Evolutionary conservation across 2,329 filamentous ascomycete genomes (phyloP).

Genomic region (Xylogone sp.): DNA sequence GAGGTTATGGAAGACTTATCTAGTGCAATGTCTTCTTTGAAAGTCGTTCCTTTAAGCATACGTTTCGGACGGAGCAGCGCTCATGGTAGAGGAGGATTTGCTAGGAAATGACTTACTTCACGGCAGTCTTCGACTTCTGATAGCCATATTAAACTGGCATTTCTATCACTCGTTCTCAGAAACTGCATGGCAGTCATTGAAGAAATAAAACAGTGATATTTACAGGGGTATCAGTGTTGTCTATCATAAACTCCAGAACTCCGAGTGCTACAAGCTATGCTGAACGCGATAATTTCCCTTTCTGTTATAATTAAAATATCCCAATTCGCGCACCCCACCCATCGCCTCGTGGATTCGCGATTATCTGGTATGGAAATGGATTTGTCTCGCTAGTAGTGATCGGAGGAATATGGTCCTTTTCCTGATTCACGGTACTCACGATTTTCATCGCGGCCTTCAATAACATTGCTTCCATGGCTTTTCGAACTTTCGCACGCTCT

Average conservation of each 20-base stretch:
- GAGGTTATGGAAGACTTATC: slow-evolving; percentile 56
- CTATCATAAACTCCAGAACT: background rate
- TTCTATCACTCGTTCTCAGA: background rate
- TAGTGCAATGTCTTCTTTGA: slow-evolving; percentile 66
- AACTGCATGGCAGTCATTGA: background rate
- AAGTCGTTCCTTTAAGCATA: slow-evolving; percentile 66
- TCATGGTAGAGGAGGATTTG: slow-evolving; percentile 25
- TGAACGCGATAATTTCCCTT: background rate
- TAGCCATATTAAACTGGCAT: background rate
- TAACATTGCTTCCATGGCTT: slow-evolving; percentile 86
- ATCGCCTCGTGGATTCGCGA: slow-evolving; percentile 77
- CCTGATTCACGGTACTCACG: slow-evolving; percentile 76
- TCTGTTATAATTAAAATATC: slow-evolving; percentile 33
- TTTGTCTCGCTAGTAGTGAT: slow-evolving; percentile 91
- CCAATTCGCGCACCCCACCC: slow-evolving; percentile 78
- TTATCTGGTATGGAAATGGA: slow-evolving; percentile 92
- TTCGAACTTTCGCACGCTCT: slow-evolving; percentile 86
- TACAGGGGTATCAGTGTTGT: background rate
- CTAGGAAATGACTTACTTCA: slow-evolving; percentile 2
- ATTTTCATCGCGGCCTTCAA: slow-evolving; percentile 87
- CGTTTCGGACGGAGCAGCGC: slow-evolving; percentile 49
- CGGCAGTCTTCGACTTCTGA: background rate
- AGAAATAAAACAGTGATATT: background rate
- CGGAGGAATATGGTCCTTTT: slow-evolving; percentile 95
- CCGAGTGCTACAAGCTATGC: background rate